Base-by-base conservation (phyloP, 495 filamentous ascomycete genomes). In the Baudoinia panamericana region DNA sequence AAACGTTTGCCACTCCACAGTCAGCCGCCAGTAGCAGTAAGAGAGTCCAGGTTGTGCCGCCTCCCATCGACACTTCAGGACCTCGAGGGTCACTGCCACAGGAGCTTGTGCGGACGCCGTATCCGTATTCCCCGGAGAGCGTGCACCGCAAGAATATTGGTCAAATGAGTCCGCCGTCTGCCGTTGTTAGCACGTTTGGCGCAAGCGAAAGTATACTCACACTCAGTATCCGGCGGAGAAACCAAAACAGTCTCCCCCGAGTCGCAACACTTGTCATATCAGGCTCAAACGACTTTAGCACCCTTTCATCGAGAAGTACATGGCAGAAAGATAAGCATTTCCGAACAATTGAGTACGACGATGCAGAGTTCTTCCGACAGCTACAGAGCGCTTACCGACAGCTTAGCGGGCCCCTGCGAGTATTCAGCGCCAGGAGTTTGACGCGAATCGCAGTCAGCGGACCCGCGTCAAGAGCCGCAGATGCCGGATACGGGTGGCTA, bases 21-120 rank as follows among this genome's bases (percentile, higher is more conserved):
- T 35, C 44, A 8, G 36, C 30, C 2, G 17, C 29, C 22, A 35
- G 30, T 9, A 18, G 21, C 22, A 35, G 30, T 9, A 50, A 45
- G 18, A 43, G 36, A 18, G 46, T 45, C 7, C 41, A 44, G 18
- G 22, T 56, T 6, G 37, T 46, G 13, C 53, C 53, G 12, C 53
- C 51, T 19, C 53, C 53, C 17, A 54, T 56, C 22, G 41, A 54
- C 34, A 51, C 48, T 3, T 27, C 40, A 9, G 31, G 26, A 11
- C 41, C 50, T 5, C 33, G 39, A 15, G 16, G 35, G 10, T 45
- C 39, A 10, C 30, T 53, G 13, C 53, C 53, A 0, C 30, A 44
- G 24, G 37, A 56, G 20, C 46, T 56, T 6, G 51, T 56, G 10
- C 50, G 51, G 4, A 56, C 53, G 26, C 53, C 53, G 10, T 56